Evolutionary conservation across 2,329 filamentous ascomycete genomes (phyloP).

Genomic region (Dissoconium aciculare): DNA sequence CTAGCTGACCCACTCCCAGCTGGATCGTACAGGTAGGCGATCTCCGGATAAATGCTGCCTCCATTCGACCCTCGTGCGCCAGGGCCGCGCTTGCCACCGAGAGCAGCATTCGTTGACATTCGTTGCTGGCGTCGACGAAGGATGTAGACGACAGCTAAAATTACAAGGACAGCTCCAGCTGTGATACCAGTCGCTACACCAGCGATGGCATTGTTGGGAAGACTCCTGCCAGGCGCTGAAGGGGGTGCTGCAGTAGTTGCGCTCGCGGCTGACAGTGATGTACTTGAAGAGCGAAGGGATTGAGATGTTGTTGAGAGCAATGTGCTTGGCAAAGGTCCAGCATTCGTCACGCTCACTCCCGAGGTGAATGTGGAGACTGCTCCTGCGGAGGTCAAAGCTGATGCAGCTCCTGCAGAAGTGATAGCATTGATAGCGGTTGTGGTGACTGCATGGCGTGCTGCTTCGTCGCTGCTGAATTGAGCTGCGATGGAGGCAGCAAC

Average conservation of each 20-base stretch:
- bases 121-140: slow-evolving; percentile 8
- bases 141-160: slow-evolving; percentile 9
- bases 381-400: background rate
- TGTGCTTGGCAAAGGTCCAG: too few species aligned
- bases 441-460: background rate
- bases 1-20: background rate
- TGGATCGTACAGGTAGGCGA: slow-evolving; percentile 16
- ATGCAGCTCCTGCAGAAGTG: background rate
- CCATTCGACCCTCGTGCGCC: slow-evolving; percentile 6
- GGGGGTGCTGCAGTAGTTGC: slow-evolving; percentile 5
- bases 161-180: slow-evolving; percentile 11
- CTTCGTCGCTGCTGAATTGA: background rate
- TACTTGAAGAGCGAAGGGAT: slow-evolving; percentile 1
- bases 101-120: background rate
- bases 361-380: background rate
- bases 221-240: slow-evolving; percentile 1
- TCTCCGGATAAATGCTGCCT: slow-evolving; percentile 11
- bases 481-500: background rate
- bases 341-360: too few species aligned
- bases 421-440: background rate
- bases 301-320: slow-evolving; percentile 4
- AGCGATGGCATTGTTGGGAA: slow-evolving; percentile 7
- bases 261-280: slow-evolving; percentile 4
- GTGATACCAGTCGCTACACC: slow-evolving; percentile 12
- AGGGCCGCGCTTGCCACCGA: background rate